These are phyloP conservation scores for Elongisporangium anandrum DNA, from an alignment of 352 stramenopile genomes.

Conservation along the genomic window DNA sequence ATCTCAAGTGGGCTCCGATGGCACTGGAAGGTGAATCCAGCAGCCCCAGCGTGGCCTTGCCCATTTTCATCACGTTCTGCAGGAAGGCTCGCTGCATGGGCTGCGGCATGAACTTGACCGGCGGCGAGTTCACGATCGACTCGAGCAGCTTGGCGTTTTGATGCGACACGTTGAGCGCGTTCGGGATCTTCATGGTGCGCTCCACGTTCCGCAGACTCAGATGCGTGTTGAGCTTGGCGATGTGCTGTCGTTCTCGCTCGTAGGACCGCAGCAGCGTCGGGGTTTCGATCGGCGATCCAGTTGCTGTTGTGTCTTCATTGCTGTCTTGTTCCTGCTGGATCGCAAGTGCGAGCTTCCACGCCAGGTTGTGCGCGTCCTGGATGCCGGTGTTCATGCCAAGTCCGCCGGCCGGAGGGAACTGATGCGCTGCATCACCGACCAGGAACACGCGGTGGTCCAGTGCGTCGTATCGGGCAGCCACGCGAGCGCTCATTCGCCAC, in stretches of 20 bases:
- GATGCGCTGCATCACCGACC: constrained; percentile 89
- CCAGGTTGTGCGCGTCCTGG: constrained; percentile 90
- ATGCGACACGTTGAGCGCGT: constrained; percentile 78
- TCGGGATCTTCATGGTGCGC: constrained; percentile 82
- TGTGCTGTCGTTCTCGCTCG: constrained; percentile 64
- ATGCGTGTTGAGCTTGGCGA: constrained; percentile 76
- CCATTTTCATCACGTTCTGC: constrained; percentile 58
- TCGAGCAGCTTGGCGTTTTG: constrained; percentile 61
- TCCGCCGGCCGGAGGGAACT: constrained; percentile 90
- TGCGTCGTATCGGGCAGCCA: constrained; percentile 85
- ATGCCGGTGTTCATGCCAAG: constrained; percentile 94
- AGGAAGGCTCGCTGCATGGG: constrained; percentile 54
- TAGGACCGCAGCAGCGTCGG: constrained; percentile 66
- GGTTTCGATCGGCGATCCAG: constrained; percentile 4
- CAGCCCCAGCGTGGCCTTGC: constrained; percentile 59
- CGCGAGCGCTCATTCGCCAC: constrained; percentile 92
- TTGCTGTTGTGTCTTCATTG: neutral
- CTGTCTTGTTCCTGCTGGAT: constrained; percentile 25
- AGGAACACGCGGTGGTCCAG: constrained; percentile 72
- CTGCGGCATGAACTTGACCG: constrained; percentile 54
- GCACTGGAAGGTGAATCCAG: constrained; percentile 38
- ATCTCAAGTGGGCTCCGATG: constrained; percentile 53
- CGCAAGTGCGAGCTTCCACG: constrained; percentile 86
- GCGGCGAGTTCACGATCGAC: constrained; percentile 53
- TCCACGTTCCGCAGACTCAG: constrained; percentile 83